Conservation (phyloP, 164 flowering plant species). For the Liriodendron chinense region DNA sequence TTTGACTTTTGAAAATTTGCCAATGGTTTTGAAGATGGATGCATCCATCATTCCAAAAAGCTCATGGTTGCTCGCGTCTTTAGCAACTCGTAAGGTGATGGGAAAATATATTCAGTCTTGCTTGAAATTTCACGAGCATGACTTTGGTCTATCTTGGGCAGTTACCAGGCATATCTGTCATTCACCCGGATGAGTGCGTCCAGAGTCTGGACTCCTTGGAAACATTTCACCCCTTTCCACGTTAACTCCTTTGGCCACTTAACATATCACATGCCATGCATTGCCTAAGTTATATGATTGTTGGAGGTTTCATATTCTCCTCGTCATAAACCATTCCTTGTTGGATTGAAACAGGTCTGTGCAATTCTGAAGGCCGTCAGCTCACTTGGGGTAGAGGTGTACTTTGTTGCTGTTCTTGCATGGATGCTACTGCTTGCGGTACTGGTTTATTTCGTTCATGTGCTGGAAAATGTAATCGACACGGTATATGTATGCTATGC, state of each 20-base stretch:
- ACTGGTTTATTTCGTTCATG: slow-evolving; percentile 68
- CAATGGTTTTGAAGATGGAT: not conserved
- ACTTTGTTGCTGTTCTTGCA: slow-evolving; percentile 59
- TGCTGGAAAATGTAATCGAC: slow-evolving; percentile 81
- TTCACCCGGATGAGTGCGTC: not conserved
- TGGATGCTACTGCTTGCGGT: slow-evolving; percentile 58
- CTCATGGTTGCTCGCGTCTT: not conserved
- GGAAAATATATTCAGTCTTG: not conserved
- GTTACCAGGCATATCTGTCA: not conserved
- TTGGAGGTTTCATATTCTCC: not conserved
- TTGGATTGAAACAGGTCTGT: slow-evolving; percentile 49
- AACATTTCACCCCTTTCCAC: not conserved
- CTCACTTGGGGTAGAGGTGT: slow-evolving; percentile 53
- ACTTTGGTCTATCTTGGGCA: not conserved
- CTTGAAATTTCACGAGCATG: not conserved
- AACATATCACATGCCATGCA: not conserved
- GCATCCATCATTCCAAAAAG: not conserved
- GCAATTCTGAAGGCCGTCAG: slow-evolving; percentile 54
- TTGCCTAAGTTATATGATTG: no score
- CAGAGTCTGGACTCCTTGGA: not conserved
- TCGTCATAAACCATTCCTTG: not conserved
- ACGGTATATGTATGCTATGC: slow-evolving; percentile 86
- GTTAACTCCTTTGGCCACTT: not conserved
- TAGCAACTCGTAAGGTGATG: not conserved
- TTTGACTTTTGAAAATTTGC: no score